A percentile compares a stretch with the other conserved stretches of the same genome.
phyloP scores from a whole-genome alignment of 2,329 filamentous ascomycete species.

The Colletotrichum graminicola region DNA sequence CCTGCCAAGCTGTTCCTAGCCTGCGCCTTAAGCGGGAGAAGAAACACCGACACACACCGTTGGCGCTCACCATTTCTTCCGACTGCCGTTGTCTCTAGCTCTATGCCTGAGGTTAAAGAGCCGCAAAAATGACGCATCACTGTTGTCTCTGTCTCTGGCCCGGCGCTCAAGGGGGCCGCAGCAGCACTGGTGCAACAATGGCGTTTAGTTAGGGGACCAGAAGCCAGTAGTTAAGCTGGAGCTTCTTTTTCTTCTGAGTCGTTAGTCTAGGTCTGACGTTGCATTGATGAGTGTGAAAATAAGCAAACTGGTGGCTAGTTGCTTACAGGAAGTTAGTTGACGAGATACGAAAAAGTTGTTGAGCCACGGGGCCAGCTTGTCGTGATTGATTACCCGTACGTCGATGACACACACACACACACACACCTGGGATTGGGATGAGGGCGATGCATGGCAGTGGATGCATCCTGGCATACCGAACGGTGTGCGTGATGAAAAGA shows the following conservation, averaged over 20 bases:
- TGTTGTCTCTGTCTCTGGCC: slow-evolving; percentile 11
- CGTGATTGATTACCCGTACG: background rate
- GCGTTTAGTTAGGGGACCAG: background rate
- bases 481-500: background rate
- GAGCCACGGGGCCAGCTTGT: slow-evolving; percentile 6
- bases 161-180: background rate
- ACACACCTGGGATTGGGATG: too few relatives aligned
- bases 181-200: background rate
- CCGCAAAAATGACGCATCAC: slow-evolving; percentile 42
- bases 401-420: background rate
- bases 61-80: slow-evolving; percentile 22
- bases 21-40: slow-evolving; percentile 8
- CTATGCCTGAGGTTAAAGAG: slow-evolving; percentile 39
- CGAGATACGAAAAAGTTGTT: background rate
- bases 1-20: slow-evolving; percentile 8
- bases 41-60: slow-evolving; percentile 30
- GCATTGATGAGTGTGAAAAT: slow-evolving; percentile 14
- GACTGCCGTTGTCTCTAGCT: slow-evolving; percentile 17
- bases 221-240: slow-evolving; percentile 10
- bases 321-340: slow-evolving; percentile 10
- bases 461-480: background rate
- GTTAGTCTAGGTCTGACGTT: slow-evolving; percentile 6
- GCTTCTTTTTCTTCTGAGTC: slow-evolving; percentile 30
- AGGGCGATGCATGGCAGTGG: background rate
- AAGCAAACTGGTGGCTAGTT: slow-evolving; percentile 21